Base-by-base conservation (phyloP, 768 basidiomycete species). In the Tubosaeta sp. region DNA sequence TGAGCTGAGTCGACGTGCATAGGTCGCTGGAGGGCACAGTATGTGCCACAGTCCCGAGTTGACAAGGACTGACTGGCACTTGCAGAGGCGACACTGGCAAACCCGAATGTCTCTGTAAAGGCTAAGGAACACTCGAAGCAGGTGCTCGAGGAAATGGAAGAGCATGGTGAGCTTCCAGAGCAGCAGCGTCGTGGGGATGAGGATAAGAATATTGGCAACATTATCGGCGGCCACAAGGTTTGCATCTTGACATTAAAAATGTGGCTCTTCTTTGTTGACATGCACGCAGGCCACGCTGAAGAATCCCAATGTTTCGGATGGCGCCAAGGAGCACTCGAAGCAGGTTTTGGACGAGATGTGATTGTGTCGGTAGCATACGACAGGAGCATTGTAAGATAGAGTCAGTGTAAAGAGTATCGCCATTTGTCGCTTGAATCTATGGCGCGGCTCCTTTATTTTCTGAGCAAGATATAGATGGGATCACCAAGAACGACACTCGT, bases 401-500 rank as follows among this genome's bases (percentile, higher is more conserved):
- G 21, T 45, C n/a, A 45, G 36, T 24, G 21, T 47, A 53, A 11
- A 11, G 27, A 36, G 19, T 11, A 22, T 9, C 3, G 16, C 14
- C 32, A 14, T 43, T 29, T 40, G 29, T 45, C 36, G n/a, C 27
- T 27, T 11, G 25, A 46, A 18, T 18, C 24, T 12, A 8, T n/a
- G 4, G 42, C 21, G 29, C 32, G 31, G 12, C n/a, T 39, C 36
- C 16, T 52, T 74, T 73, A 90, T 74, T 82, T 85, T 61, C 94
- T 78, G 72, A 97, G 80, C 30, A 98, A 77, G 36, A 96, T 73
- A 68, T 91, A 98, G 48, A 97, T 79, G 44, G 93, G 88, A 63
- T 97, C 93, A 25, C 95, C 94, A 5, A 98, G 82, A 13, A 95
- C 92, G 51, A 99, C 84, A 60, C 81, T 84, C 30, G 90, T 84